phyloP scores from a whole-genome alignment of 257 asterid species.

The Penstemon newberryi region DNA sequence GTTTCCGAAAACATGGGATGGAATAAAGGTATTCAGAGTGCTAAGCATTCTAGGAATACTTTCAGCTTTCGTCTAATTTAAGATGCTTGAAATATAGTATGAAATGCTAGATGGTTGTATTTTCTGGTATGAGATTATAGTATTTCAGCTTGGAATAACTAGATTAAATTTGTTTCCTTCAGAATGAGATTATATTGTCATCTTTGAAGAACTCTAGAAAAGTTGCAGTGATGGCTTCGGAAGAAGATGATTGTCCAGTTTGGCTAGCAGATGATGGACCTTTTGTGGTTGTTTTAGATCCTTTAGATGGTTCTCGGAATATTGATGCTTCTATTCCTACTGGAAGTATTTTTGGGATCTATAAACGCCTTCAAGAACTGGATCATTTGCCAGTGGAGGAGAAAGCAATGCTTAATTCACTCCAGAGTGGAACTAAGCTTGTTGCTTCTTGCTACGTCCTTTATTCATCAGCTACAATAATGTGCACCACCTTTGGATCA shows the following conservation, averaged over 20 bases:
- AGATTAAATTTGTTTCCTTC: constrained; percentile 26
- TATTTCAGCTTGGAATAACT: background rate
- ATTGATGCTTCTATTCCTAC: constrained; percentile 98
- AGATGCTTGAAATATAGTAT: background rate
- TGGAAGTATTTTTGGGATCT: constrained; percentile 88
- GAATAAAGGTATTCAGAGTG: background rate
- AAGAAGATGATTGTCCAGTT: constrained; percentile 88
- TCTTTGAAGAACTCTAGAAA: constrained; percentile 76
- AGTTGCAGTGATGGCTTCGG: constrained; percentile 96
- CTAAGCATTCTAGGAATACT: background rate
- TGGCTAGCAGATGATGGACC: constrained; percentile 87
- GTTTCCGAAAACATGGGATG: background rate
- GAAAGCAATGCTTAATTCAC: constrained; percentile 75
- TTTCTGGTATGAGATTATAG: background rate
- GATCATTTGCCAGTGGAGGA: constrained; percentile 78
- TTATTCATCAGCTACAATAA: constrained; percentile 88
- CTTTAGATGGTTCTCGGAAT: constrained; percentile 88
- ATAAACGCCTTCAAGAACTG: constrained; percentile 64
- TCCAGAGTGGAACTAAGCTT: constrained; percentile 80
- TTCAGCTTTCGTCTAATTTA: background rate
- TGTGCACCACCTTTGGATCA: constrained; percentile 75
- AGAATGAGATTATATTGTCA: constrained; percentile 83
- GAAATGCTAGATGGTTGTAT: background rate
- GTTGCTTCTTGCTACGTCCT: constrained; percentile 86
- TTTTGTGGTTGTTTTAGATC: constrained; percentile 83